Base-by-base conservation (phyloP, 2,329 filamentous ascomycete genomes). In the Aspergillus thermomutatus region DNA sequence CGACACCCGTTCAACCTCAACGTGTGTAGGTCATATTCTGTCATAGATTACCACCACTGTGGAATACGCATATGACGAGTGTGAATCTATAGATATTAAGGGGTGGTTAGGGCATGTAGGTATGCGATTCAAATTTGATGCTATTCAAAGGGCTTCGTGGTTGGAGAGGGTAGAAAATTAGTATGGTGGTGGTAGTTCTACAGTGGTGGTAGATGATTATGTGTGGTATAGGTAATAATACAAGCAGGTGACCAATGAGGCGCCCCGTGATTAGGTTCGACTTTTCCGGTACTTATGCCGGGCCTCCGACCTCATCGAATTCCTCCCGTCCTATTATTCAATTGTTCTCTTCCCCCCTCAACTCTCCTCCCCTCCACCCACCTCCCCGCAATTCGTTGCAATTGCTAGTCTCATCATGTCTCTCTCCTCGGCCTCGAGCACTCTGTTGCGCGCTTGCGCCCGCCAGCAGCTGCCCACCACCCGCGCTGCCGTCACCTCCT, bases 361-460 rank as follows among this genome's bases (percentile, higher is more conserved):
- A 46, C 58, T 54, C 49, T 34, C 57, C 46, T 27, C 25, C 51
- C 48, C 52, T 63, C 52, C 60, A 56, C 57, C 58, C 52, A 57
- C 52, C 57, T 49, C 48, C 53, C 52, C 65, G 67, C 71, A 68
- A 72, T 73, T 71, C 70, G 62, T 61, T 64, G 68, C 68, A 70
- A 71, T 70, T 69, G 66, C 66, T 61, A 60, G 64, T 62, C 58
- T 69, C 64, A 69, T 66, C 61, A 74, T 75, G 72, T 72, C 74
- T 75, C 83, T 91, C 76, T 79, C 86, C 72, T 82, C 83, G 74
- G 83, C 86, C 73, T 85, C 88, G 75, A 85, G 86, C 77, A 80
- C 85, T 71, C 82, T 90, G 74, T 81, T 89, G 81, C 88, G 88
- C 77, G 70, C 72, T 62, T 79, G 76, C 72, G 73, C 77, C 65